Conservation (phyloP, 2,329 filamentous ascomycete species). For the Aspergillus brasiliensis region DNA sequence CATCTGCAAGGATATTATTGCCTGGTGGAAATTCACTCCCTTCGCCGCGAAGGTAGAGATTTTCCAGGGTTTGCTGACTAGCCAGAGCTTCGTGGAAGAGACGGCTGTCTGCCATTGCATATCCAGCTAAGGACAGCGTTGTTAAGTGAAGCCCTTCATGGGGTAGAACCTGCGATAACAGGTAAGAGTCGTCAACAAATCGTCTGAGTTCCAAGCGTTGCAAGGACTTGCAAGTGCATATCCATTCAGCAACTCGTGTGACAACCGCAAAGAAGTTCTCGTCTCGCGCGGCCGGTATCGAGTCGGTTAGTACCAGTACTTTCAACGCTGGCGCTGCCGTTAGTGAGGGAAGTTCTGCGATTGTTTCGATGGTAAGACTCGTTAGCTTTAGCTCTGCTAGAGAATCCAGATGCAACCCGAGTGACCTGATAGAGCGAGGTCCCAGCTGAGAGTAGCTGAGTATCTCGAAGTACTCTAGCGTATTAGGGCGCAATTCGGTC, state of each 20-base stretch:
- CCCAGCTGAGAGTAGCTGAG: constrained; percentile 59
- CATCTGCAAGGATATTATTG: constrained; percentile 33
- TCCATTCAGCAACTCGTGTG: constrained; percentile 56
- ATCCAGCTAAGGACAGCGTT: constrained; percentile 32
- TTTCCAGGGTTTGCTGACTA: constrained; percentile 30
- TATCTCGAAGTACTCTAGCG: constrained; percentile 60
- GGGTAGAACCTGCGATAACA: constrained; percentile 32
- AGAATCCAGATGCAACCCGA: constrained; percentile 57
- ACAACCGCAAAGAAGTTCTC: constrained; percentile 56
- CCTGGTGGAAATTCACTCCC: constrained; percentile 27
- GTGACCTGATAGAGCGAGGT: constrained; percentile 55
- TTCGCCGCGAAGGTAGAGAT: constrained; percentile 34
- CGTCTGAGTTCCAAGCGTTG: constrained; percentile 53
- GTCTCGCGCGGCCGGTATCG: constrained; percentile 47
- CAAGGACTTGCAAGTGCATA: constrained; percentile 56
- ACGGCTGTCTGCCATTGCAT: constrained; percentile 24
- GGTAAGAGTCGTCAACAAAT: constrained; percentile 53
- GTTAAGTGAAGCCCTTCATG: constrained; percentile 29
- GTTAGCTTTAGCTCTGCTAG: constrained; percentile 57
- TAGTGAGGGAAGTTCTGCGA: constrained; percentile 37
- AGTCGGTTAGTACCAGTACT: constrained; percentile 53
- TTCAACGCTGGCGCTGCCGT: constrained; percentile 42
- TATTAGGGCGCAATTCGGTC: constrained; percentile 56
- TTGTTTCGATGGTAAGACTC: constrained; percentile 51
- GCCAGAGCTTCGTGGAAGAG: constrained; percentile 33